phyloP scores from a whole-genome alignment of 129 eudicot genomes.

The Scalesia atractyloides region DNA sequence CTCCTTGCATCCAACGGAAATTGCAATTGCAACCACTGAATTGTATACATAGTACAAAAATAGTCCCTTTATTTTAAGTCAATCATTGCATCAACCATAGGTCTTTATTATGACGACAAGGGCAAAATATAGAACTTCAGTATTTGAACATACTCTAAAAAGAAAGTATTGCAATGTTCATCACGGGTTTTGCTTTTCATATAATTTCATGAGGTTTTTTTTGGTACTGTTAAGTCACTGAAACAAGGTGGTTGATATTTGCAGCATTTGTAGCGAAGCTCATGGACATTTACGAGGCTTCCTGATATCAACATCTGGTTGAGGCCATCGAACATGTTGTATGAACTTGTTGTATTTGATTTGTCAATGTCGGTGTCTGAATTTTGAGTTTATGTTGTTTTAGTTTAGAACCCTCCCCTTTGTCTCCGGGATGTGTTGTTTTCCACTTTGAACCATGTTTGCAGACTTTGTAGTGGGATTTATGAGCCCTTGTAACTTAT shows the following conservation, averaged over 20 bases:
- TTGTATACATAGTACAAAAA: neutral
- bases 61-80: too few relatives aligned
- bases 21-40: neutral
- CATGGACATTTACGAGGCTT: constrained; percentile 56
- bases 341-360: constrained; percentile 1
- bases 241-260: neutral
- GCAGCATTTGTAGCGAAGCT: constrained; percentile 96
- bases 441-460: constrained; percentile 11
- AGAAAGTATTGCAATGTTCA: neutral
- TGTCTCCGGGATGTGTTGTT: constrained; percentile 4
- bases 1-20: neutral
- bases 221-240: neutral
- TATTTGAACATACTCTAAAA: neutral
- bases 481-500: constrained; percentile 4
- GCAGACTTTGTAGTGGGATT: constrained; percentile 9
- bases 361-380: neutral
- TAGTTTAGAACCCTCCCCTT: neutral
- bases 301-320: constrained; percentile 77
- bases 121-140: constrained; percentile 13
- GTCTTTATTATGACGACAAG: neutral
- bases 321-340: constrained; percentile 28
- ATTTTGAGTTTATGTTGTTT: neutral
- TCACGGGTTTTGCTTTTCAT: neutral
- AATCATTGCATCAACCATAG: neutral
- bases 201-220: neutral